Conservation (phyloP, 257 asterid genomes). For the Gardenia jasminoides region DNA sequence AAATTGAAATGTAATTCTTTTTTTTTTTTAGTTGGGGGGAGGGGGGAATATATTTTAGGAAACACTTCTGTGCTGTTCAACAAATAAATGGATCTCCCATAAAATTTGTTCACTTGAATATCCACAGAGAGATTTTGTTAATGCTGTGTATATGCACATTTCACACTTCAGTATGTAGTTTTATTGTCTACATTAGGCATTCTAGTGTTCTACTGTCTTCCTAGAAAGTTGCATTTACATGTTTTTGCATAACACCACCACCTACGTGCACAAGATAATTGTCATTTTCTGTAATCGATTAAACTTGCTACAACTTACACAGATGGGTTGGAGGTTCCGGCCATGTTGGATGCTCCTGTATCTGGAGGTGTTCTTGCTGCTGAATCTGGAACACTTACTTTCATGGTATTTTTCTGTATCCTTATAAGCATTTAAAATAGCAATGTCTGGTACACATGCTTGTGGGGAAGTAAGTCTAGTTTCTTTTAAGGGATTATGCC, state of each 20-base stretch:
- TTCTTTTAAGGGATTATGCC: not conserved
- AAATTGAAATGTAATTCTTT: not conserved
- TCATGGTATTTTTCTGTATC: constrained; percentile 57
- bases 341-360: constrained; percentile 98
- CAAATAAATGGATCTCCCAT: not conserved
- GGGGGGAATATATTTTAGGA: not conserved
- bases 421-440: constrained; percentile 8
- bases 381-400: constrained; percentile 82
- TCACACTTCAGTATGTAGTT: not conserved
- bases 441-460: not conserved
- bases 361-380: constrained; percentile 97
- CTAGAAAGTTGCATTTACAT: not conserved
- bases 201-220: not conserved
- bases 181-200: not conserved
- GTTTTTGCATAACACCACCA: not conserved
- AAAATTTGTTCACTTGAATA: not conserved
- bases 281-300: constrained; percentile 3
- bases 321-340: constrained; percentile 53
- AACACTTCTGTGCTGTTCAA: not conserved
- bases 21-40: not conserved
- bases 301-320: constrained; percentile 8
- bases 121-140: not conserved
- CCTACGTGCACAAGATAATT: not conserved
- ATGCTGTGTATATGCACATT: not conserved
- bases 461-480: not conserved